Base-by-base conservation (phyloP, 768 basidiomycete genomes). In the Boletus vinaceobasis region DNA sequence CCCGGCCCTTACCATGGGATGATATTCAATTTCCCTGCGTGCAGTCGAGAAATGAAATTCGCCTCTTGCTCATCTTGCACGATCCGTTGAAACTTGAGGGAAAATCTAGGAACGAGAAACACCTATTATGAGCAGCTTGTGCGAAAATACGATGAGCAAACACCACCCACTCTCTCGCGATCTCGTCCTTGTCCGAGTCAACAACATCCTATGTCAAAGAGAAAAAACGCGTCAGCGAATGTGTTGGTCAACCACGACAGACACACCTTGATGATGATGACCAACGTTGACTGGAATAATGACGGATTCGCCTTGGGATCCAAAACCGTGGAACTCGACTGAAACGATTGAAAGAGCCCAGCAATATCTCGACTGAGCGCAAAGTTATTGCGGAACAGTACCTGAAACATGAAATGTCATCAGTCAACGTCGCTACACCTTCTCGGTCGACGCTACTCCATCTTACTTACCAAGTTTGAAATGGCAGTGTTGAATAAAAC, bases 401-500 rank as follows among this genome's bases (percentile, higher is more conserved):
- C 81, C 84, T 85, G 53, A 10, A 35, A 2, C 3, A 15, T n/a
- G 27, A 35, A 45, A 38, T 0, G 6, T 31, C 9, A 1, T n/a
- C 5, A 7, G 15, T 57, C 17, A 47, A 15, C 6, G 17, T 5
- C 3, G 11, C 15, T 1, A 17, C 3, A 3, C 13, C 14, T 14
- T 10, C 14, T 7, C 5, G 3, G 19, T 11, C 32, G 4, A 8
- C 4, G 1, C 7, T 26, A 15, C 15, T n/a, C 0, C 2, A 76
- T 57, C 66, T 78, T 79, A 37, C 76, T 27, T 53, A 83, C 84
- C 56, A 85, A 63, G 59, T 86, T 86, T 2, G 85, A 86, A 11
- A 86, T 75, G 0, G 84, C 85, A 1, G 82, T 79, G 59, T 85
- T 86, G 65, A 86, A 85, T 9, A 86, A 65, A 3, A 86, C 84